Conservation (phyloP, 2,329 filamentous ascomycete species). For the Cladosporium cucumerinum region DNA sequence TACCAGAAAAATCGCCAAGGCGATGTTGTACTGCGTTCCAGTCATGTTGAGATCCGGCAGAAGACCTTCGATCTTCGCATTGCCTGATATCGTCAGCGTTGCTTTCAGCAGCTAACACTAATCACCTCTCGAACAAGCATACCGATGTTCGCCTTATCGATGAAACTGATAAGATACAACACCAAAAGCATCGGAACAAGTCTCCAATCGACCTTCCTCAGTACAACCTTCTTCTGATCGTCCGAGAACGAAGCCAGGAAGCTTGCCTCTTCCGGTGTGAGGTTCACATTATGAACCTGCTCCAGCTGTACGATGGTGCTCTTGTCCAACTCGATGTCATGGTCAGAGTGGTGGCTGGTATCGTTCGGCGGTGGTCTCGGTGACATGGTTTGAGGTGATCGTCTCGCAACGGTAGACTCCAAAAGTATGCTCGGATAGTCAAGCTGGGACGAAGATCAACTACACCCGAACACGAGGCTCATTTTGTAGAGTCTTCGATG, state of each 20-base stretch:
- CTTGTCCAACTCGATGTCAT: conserved; percentile 11
- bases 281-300: conserved; percentile 2
- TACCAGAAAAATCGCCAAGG: conserved; percentile 33
- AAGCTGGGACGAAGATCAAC: neutral
- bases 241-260: conserved; percentile 29
- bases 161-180: conserved; percentile 35
- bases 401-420: neutral
- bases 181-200: conserved; percentile 40
- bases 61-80: conserved; percentile 34
- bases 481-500: neutral
- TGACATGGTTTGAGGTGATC: neutral
- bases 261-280: conserved; percentile 26
- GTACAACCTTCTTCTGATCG: conserved; percentile 20
- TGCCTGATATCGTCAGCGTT: conserved; percentile 27
- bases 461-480: neutral
- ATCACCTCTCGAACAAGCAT: too few relatives aligned
- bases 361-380: neutral
- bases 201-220: conserved; percentile 50
- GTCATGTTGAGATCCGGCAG: conserved; percentile 18
- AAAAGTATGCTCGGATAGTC: neutral
- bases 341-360: neutral
- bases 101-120: too few relatives aligned
- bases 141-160: conserved; percentile 32
- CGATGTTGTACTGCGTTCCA: conserved; percentile 17
- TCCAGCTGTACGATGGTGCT: neutral